A percentile compares a stretch with the other conserved stretches of the same genome.
Evolutionary conservation across 2,329 filamentous ascomycete genomes (phyloP).

Genomic region (Torrubiella hemipterigena): DNA sequence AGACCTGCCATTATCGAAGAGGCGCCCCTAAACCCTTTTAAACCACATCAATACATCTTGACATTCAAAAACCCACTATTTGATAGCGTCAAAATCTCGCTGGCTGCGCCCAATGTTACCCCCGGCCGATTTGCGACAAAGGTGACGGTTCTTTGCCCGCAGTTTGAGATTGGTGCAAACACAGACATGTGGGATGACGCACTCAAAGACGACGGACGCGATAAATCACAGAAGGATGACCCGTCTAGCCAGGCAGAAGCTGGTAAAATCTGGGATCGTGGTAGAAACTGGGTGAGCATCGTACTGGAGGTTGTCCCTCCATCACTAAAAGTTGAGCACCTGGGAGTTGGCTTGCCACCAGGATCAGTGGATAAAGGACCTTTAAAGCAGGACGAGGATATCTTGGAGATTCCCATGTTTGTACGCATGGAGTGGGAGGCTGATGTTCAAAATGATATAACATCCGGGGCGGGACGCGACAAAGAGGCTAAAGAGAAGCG

Average conservation of each 20-base stretch:
- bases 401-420: slow-evolving; percentile 86
- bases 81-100: slow-evolving; percentile 73
- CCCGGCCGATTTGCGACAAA: slow-evolving; percentile 65
- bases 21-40: slow-evolving; percentile 39
- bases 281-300: slow-evolving; percentile 89
- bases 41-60: slow-evolving; percentile 66
- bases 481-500: slow-evolving; percentile 62
- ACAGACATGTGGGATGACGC: slow-evolving; percentile 85
- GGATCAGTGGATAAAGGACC: slow-evolving; percentile 31
- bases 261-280: slow-evolving; percentile 92
- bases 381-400: slow-evolving; percentile 46
- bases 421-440: slow-evolving; percentile 85
- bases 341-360: slow-evolving; percentile 15
- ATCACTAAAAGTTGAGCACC: slow-evolving; percentile 30
- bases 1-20: slow-evolving; percentile 19
- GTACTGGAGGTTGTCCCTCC: slow-evolving; percentile 78
- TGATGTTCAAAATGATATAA: slow-evolving; percentile 54
- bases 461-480: slow-evolving; percentile 36
- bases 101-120: slow-evolving; percentile 72
- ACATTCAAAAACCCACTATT: slow-evolving; percentile 93
- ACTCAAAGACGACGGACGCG: slow-evolving; percentile 41
- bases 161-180: slow-evolving; percentile 90
- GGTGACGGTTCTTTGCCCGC: slow-evolving; percentile 86
- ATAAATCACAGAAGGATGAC: slow-evolving; percentile 27
- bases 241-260: slow-evolving; percentile 54